Base-by-base conservation (phyloP, 306 rosid species). In the Glycine soja region DNA sequence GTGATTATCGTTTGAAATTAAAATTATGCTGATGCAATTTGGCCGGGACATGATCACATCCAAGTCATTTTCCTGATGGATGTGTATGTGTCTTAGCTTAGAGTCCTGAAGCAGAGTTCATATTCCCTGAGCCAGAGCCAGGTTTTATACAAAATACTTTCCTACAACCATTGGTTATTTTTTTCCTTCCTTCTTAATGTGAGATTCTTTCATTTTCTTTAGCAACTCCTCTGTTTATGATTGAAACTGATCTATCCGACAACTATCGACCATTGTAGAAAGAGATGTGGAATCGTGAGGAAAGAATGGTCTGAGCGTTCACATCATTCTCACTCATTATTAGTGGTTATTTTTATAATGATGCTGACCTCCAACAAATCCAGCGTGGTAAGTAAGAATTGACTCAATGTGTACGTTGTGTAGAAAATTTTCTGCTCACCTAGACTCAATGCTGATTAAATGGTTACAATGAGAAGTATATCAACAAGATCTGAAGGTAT, bases 301-400 rank as follows among this genome's bases (percentile, higher is more conserved):
- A 18, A 73, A 38, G 15, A 15, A 68, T 3, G 32, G 81, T 76
- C 73, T 62, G 1, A 56, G 57, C 32, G 36, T 81, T 81, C 80
- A 71, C 77, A 63, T 79, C 82, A 58, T 52, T 77, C 51, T 53
- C 86, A 50, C 40, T 6, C 61, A 32, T 66, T 7, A 32, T 66
- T 7, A 66, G 18, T 79, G 69, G 47, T 79, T 78, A 56, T 42
- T 76, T 67, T 65, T 7, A 19, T 8, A 45, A 13, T 19, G 82
- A 78, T 43, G 47, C 11, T 75, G 42, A 82, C 86, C 16, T 11
- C 54, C 70, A 73, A 77, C 42, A 59, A 36, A 50, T 32, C 13
- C 61, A 50, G 1, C 62, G 7, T 50, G 61, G 47, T 30, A 51
- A 30, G 62, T 50, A 51, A 4, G 30, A 50, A 50, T 51, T 70